These are phyloP conservation scores for Lachnellula suecica DNA, from an alignment of 2,329 filamentous ascomycete genomes.

Conservation along the genomic window DNA sequence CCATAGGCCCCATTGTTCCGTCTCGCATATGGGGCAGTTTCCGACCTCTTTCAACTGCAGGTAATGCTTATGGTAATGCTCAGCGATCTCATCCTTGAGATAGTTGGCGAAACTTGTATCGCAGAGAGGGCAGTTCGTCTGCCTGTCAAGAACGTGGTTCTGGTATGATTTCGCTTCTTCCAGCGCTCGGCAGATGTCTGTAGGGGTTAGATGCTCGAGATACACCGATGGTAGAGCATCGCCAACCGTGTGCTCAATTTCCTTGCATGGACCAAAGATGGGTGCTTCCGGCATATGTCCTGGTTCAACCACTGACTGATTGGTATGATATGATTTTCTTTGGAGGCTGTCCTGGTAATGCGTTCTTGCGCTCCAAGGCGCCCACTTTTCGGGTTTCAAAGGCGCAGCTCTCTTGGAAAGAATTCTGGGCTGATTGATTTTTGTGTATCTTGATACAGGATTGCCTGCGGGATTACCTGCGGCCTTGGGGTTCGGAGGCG, in stretches of 20 bases:
- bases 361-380: slow-evolving; percentile 19
- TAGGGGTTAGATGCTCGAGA: slow-evolving; percentile 22
- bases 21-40: slow-evolving; percentile 26
- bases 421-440: slow-evolving; percentile 19
- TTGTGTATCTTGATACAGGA: background rate
- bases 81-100: slow-evolving; percentile 13
- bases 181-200: slow-evolving; percentile 19
- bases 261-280: slow-evolving; percentile 17
- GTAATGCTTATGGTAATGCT: slow-evolving; percentile 20
- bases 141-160: slow-evolving; percentile 24
- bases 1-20: slow-evolving; percentile 21
- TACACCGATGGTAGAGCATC: slow-evolving; percentile 22
- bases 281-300: slow-evolving; percentile 23
- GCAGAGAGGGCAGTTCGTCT: slow-evolving; percentile 22
- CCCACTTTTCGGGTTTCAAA: slow-evolving; percentile 11
- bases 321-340: slow-evolving; percentile 18
- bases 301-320: slow-evolving; percentile 26
- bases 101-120: slow-evolving; percentile 12
- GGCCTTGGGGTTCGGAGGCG: too few species aligned
- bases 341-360: slow-evolving; percentile 19
- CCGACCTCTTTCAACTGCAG: slow-evolving; percentile 19
- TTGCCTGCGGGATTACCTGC: too few species aligned
- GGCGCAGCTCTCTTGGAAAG: slow-evolving; percentile 13
- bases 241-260: slow-evolving; percentile 16
- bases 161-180: slow-evolving; percentile 23